Base-by-base conservation (phyloP, 257 asterid species). In the Cynanchum wilfordii region DNA sequence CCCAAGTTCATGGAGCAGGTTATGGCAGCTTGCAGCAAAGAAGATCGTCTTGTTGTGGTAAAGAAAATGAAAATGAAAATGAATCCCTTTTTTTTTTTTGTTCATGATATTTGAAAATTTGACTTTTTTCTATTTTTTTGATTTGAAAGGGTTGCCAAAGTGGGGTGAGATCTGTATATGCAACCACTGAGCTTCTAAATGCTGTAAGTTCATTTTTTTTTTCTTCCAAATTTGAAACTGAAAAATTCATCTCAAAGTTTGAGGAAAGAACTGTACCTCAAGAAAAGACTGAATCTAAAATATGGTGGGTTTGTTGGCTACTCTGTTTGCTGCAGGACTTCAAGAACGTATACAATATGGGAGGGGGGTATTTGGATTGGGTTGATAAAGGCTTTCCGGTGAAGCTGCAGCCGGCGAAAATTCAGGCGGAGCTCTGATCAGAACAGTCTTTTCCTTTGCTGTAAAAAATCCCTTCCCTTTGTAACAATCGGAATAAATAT, bases 91-190 rank as follows among this genome's bases (percentile, higher is more conserved):
- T 29, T 15, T 19, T 62, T 60, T 33, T 17, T 51, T 62, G 36
- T 25, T 62, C 45, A 62, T 30, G 24, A 62, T 10, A 42, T 42
- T 42, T 42, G 47, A 42, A 42, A 7, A 7, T 0, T 38, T 19
- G 24, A 38, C 12, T 27, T 27, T 60, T 60, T 68, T 73, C n/a
- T n/a, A n/a, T 77, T 54, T 75, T 64, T 29, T 20, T n/a, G 6
- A 11, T 65, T 51, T 29, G 30, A 30, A 68, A 92, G 98, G 98
- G 97, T 22, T 92, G 98, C 80, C 90, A 80, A 67, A 89, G 93
- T 72, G 98, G 98, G 47, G 96, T 90, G 10, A 87, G 97, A 81
- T 93, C 97, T 58, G 78, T 76, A 33, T 83, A 86, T 79, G 98
- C 97, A 56, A 79, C 88, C 73, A 68, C 68, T 49, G 97, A 90